Percentiles rank a stretch among this genome's conserved stretches.
Conservation (phyloP, 441 rosid species). For the Metrosideros polymorpha region DNA sequence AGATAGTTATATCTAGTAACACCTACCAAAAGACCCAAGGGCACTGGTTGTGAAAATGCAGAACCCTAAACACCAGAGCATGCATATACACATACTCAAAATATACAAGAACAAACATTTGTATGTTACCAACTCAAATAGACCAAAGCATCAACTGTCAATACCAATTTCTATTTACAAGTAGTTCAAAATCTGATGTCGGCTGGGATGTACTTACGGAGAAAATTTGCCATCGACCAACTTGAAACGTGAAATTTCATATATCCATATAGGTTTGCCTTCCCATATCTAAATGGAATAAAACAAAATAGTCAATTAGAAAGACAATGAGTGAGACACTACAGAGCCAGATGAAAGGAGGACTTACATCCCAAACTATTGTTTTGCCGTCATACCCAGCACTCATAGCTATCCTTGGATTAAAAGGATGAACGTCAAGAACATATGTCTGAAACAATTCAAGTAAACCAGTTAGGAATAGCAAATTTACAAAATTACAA, state of each 20-base stretch:
- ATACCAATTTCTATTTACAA: not conserved
- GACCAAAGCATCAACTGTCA: not conserved
- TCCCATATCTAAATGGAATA: conserved; percentile 74
- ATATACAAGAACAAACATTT: not conserved
- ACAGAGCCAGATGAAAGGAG: not conserved
- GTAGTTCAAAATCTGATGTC: not conserved
- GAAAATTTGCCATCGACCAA: conserved; percentile 99
- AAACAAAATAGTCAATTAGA: conserved; percentile 10
- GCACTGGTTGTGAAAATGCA: not conserved
- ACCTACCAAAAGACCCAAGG: not conserved
- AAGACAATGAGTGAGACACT: conserved; percentile 7
- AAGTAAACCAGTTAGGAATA: conserved; percentile 7
- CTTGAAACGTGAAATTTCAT: conserved; percentile 83
- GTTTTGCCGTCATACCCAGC: conserved; percentile 99
- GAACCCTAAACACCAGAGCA: not conserved
- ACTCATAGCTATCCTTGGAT: conserved; percentile 99
- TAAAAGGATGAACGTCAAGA: conserved; percentile 98
- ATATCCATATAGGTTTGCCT: conserved; percentile 81
- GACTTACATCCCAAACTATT: conserved; percentile 99
- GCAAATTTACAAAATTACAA: not conserved
- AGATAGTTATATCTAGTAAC: not conserved
- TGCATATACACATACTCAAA: not conserved
- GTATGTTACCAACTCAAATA: not conserved
- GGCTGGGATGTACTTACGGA: conserved; percentile 52
- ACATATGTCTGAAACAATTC: conserved; percentile 71